Percentiles rank a stretch among this genome's conserved stretches.
phyloP scores from a whole-genome alignment of 83 land plant species.

The Larix sibirica region DNA sequence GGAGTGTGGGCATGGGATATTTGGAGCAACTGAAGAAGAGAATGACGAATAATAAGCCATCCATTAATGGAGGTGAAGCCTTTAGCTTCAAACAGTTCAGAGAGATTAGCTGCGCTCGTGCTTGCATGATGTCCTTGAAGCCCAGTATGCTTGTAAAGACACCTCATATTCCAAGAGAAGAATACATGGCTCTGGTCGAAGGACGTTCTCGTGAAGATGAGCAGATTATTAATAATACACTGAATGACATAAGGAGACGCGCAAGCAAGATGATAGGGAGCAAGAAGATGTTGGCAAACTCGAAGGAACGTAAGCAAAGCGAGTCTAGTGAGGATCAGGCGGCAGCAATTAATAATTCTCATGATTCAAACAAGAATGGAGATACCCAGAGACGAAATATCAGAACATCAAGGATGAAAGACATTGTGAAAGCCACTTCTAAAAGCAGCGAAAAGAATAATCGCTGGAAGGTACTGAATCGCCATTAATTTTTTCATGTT shows the following conservation, averaged over 20 bases:
- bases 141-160: not conserved
- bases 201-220: not conserved
- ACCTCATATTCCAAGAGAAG: not conserved
- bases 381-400: not conserved
- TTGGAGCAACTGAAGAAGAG: not conserved
- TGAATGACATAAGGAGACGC: not conserved
- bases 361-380: not conserved
- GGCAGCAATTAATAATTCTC: no score
- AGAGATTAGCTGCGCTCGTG: not conserved
- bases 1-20: not conserved
- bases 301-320: not conserved
- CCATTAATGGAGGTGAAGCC: not conserved
- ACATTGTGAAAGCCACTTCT: not conserved
- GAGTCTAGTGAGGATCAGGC: no score
- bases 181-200: not conserved
- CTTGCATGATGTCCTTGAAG: not conserved
- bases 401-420: not conserved
- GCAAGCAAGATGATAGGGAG: not conserved
- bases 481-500: not conserved
- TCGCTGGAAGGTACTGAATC: constrained; percentile 8
- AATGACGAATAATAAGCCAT: not conserved
- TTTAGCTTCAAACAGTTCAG: not conserved
- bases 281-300: not conserved
- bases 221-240: not conserved
- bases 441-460: not conserved